A percentile compares a stretch with the other conserved stretches of the same genome.
These are phyloP conservation scores for Trametes sp. DNA, from an alignment of 1,284 basidiomycete genomes.

Conservation along the genomic window DNA sequence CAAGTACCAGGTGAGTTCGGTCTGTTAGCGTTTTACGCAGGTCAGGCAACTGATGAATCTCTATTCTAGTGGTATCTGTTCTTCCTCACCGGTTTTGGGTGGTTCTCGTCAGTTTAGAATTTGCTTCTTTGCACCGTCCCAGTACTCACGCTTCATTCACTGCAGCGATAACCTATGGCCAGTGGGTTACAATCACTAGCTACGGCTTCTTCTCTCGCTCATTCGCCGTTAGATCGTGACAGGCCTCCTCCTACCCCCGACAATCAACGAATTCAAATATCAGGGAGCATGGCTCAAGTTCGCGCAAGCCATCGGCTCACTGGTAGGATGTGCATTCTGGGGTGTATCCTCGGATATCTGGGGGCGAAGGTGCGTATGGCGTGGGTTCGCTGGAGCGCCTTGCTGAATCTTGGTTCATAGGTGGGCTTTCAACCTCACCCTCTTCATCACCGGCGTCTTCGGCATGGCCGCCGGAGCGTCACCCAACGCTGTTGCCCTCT, in stretches of 20 bases:
- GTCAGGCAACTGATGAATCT: neutral
- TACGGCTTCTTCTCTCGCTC: neutral
- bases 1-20: conserved; percentile 61
- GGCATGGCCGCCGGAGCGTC: conserved; percentile 66
- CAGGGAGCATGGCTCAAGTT: conserved; percentile 62
- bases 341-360: conserved; percentile 42
- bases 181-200: conserved; percentile 39
- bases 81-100: conserved; percentile 69
- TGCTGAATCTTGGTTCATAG: neutral
- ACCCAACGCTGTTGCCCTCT: conserved; percentile 58
- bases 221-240: conserved; percentile 53
- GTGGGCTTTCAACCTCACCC: conserved; percentile 59
- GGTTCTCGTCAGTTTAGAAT: conserved; percentile 74
- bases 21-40: neutral
- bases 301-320: conserved; percentile 63
- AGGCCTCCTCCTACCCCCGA: conserved; percentile 62
- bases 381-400: neutral
- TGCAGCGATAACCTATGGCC: conserved; percentile 71
- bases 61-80: conserved; percentile 56
- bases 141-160: neutral
- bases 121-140: neutral
- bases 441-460: conserved; percentile 73
- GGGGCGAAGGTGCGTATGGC: conserved; percentile 46
- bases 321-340: conserved; percentile 75
- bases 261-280: conserved; percentile 61